Conservation (phyloP, 225 moss, liverwort and hornwort genomes). For the Straminergon stramineum region DNA sequence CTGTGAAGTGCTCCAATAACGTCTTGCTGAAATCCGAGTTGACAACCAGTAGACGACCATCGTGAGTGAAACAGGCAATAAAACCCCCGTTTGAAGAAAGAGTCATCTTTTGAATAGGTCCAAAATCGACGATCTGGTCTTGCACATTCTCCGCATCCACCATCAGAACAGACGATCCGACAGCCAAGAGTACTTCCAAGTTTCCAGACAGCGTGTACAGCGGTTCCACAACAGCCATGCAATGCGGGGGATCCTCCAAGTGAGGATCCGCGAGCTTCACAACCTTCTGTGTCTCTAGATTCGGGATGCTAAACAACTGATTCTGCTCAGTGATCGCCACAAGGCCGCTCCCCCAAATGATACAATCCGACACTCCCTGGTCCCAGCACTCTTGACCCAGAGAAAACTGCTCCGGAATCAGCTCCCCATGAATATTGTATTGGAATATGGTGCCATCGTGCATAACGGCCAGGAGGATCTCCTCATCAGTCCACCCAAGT, state of each 20-base stretch:
- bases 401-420: conserved; percentile 59
- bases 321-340: conserved; percentile 78
- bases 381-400: conserved; percentile 88
- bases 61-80: conserved; percentile 82
- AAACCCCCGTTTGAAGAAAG: conserved; percentile 73
- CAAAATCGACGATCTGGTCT: conserved; percentile 67
- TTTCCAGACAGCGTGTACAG: conserved; percentile 77
- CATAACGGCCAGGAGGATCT: conserved; percentile 74
- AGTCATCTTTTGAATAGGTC: conserved; percentile 87
- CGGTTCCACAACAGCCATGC: conserved; percentile 79
- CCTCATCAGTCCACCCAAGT: conserved; percentile 92
- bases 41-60: conserved; percentile 82
- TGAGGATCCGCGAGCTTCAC: conserved; percentile 78
- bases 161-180: conserved; percentile 60
- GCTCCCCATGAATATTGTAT: conserved; percentile 85
- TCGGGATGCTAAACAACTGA: conserved; percentile 79
- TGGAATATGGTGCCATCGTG: conserved; percentile 89
- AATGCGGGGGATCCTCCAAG: conserved; percentile 82
- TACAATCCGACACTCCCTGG: conserved; percentile 83
- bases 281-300: conserved; percentile 64
- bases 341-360: conserved; percentile 83
- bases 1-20: conserved; percentile 62
- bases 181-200: conserved; percentile 79
- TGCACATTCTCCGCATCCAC: conserved; percentile 75
- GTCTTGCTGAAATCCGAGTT: conserved; percentile 81